These are phyloP conservation scores for Endocalyx cinctus DNA, from an alignment of 2,329 filamentous ascomycete species.

Conservation along the genomic window DNA sequence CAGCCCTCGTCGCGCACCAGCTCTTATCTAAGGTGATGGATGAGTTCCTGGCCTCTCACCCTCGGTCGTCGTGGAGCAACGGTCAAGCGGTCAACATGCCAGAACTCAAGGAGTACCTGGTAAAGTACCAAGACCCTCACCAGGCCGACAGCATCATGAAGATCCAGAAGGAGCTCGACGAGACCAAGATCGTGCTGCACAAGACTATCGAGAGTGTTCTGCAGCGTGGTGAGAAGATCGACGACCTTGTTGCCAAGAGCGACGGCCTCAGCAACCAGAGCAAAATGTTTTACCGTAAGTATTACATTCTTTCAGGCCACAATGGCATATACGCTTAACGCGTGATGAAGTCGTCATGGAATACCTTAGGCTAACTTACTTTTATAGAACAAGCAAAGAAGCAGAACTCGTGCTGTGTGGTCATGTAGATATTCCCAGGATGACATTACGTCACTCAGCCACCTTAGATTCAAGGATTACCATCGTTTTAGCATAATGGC, in stretches of 20 bases:
- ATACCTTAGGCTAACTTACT: conserved; percentile 11
- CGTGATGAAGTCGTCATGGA: no score
- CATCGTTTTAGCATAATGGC: no score
- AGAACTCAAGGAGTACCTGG: conserved; percentile 71
- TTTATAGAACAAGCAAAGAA: conserved; percentile 65
- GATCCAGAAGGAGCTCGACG: conserved; percentile 94
- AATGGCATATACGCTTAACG: no score
- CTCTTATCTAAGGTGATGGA: conserved; percentile 82
- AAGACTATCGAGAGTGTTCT: conserved; percentile 90
- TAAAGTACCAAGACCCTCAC: conserved; percentile 76
- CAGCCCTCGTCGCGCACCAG: conserved; percentile 75
- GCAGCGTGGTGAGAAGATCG: conserved; percentile 94
- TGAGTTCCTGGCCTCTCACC: conserved; percentile 77
- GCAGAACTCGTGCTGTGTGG: conserved; percentile 70
- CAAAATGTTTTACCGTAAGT: conserved; percentile 93
- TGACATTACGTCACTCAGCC: no score
- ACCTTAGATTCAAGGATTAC: no score
- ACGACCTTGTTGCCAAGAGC: conserved; percentile 88
- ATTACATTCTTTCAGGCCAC: no score
- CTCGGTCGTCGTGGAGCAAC: conserved; percentile 61
- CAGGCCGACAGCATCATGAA: conserved; percentile 90
- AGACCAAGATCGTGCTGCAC: conserved; percentile 95
- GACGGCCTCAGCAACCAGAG: conserved; percentile 85
- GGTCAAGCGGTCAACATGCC: conserved; percentile 58
- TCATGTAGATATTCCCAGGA: conserved; percentile 62